Conservation (phyloP, 192 early-diverging fungal genomes). For the Mortierella claussenii region DNA sequence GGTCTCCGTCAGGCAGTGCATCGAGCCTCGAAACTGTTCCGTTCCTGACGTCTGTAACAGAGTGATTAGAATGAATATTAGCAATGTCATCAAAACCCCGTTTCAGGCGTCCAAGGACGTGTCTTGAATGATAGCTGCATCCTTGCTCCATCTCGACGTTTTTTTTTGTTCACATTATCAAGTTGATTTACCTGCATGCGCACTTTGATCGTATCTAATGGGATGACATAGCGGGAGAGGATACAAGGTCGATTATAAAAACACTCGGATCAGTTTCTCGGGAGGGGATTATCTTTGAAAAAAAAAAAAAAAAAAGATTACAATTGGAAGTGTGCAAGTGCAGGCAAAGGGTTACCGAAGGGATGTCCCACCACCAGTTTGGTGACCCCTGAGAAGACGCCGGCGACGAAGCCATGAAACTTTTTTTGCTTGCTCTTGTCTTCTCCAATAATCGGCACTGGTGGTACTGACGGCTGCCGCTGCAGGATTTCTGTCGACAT, state of each 20-base stretch:
- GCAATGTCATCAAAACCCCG: no score
- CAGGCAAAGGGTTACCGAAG: slow-evolving; percentile 62
- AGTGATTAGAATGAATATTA: no score
- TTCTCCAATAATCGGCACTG: neutral
- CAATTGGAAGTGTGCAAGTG: neutral
- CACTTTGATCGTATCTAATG: slow-evolving; percentile 80
- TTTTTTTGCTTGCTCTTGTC: slow-evolving; percentile 56
- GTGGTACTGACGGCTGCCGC: no score
- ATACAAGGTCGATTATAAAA: neutral
- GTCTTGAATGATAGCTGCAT: no score
- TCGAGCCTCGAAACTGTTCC: slow-evolving; percentile 75
- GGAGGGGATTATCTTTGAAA: neutral
- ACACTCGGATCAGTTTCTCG: neutral
- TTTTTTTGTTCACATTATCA: no score
- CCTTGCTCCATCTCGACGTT: no score
- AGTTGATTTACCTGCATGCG: slow-evolving; percentile 74
- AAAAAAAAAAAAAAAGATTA: slow-evolving; percentile 1
- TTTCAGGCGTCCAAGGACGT: no score
- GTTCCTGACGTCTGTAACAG: slow-evolving; percentile 61
- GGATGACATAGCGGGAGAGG: neutral
- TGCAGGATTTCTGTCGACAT: neutral
- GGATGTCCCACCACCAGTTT: slow-evolving; percentile 86
- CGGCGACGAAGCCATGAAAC: slow-evolving; percentile 75
- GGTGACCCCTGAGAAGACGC: slow-evolving; percentile 78
- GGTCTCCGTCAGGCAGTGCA: slow-evolving; percentile 75